phyloP scores from a whole-genome alignment of 352 stramenopile species.

The Globisporangium radiosum region DNA sequence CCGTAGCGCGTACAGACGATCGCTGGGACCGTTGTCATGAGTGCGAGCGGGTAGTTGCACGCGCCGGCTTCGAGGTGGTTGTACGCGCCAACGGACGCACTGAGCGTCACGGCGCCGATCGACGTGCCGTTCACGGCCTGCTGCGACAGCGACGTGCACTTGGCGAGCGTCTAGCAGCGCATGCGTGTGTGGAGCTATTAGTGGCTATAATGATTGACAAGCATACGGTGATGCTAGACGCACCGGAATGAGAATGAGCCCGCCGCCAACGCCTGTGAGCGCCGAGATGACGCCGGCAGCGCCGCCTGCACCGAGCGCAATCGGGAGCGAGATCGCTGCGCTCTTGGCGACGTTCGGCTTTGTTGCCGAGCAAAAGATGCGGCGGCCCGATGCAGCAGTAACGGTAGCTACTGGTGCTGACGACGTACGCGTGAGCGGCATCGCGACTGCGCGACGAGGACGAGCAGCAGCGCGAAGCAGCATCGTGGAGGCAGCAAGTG shows the following conservation, averaged over 20 bases:
- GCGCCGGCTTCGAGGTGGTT: conserved; percentile 65
- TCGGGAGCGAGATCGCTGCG: conserved; percentile 32
- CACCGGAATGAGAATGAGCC: conserved; percentile 81
- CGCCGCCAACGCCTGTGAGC: conserved; percentile 74
- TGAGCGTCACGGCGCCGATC: conserved; percentile 69
- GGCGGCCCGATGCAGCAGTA: conserved; percentile 7
- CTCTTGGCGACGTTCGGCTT: conserved; percentile 25
- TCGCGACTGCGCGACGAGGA: conserved; percentile 3
- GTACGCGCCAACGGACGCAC: conserved; percentile 53
- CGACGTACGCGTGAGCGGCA: conserved; percentile 4
- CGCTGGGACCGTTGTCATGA: conserved; percentile 63
- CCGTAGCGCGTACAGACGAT: conserved; percentile 76
- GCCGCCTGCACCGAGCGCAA: conserved; percentile 42
- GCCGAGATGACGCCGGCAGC: conserved; percentile 68
- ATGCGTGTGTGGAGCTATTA: background rate
- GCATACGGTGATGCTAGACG: background rate
- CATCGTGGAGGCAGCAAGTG: background rate
- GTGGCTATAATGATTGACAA: too few species aligned
- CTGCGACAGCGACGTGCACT: conserved; percentile 72
- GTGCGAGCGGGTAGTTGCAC: conserved; percentile 73
- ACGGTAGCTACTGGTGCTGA: conserved; percentile 6
- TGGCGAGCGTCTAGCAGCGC: conserved; percentile 50
- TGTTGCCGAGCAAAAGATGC: conserved; percentile 45
- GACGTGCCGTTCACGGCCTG: conserved; percentile 82
- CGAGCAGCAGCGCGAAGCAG: background rate